Conservation (phyloP, 352 stramenopile genomes). For the Elongisporangium anandrum region DNA sequence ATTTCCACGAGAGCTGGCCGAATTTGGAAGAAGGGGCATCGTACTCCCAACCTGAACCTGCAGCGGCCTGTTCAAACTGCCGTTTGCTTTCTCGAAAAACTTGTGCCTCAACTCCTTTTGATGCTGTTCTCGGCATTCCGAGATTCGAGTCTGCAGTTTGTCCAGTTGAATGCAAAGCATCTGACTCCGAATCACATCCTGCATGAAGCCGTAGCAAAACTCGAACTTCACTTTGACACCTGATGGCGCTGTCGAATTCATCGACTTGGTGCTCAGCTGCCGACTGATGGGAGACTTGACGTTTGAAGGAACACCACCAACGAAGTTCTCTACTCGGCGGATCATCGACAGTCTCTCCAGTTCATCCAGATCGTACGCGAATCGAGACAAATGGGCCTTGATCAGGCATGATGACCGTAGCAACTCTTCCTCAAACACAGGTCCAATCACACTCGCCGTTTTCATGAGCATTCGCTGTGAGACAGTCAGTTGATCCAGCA, state of each 20-base stretch:
- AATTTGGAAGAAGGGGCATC: background rate
- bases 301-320: constrained; percentile 47
- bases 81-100: constrained; percentile 74
- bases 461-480: constrained; percentile 87
- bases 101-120: constrained; percentile 69
- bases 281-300: constrained; percentile 14
- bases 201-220: constrained; percentile 85
- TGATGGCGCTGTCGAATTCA: constrained; percentile 4
- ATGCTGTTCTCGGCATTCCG: constrained; percentile 70
- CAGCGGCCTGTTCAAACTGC: constrained; percentile 37
- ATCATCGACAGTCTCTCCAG: constrained; percentile 77
- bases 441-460: constrained; percentile 76
- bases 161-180: constrained; percentile 80
- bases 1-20: background rate
- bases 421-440: constrained; percentile 71
- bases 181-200: constrained; percentile 75
- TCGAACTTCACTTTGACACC: constrained; percentile 78
- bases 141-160: constrained; percentile 68
- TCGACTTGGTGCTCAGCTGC: background rate
- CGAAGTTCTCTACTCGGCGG: constrained; percentile 69
- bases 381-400: constrained; percentile 57
- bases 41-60: constrained; percentile 6
- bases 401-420: constrained; percentile 69
- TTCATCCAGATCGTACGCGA: constrained; percentile 64
- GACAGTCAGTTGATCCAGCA: constrained; percentile 78